Conservation (phyloP, 345 rosid genomes). For the thale cress (Arabidopsis thaliana) region TAIR10.1 NC_003076.8:19181001-19181500, state of each 20-base stretch:
- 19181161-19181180: neutral
- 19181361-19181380: neutral
- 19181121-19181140: neutral
- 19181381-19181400: slow-evolving; percentile 23
- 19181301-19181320: neutral
- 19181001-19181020: slow-evolving; percentile 41
- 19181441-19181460: neutral
- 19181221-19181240: slow-evolving; percentile 3
- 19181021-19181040: slow-evolving; percentile 37
- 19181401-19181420: slow-evolving; percentile 26
- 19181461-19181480: slow-evolving; percentile 1
- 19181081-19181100: slow-evolving; percentile 21
- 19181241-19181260: neutral
- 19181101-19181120: neutral
- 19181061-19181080: slow-evolving; percentile 3
- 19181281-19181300: slow-evolving; percentile 3
- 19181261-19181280: slow-evolving; percentile 20
- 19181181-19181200: slow-evolving; percentile 5
- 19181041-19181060: neutral
- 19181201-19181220: neutral
- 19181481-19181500: slow-evolving; percentile 6
- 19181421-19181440: slow-evolving; percentile 20
- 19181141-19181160: neutral
- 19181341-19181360: slow-evolving; percentile 5
- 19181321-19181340: slow-evolving; percentile 7